Evolutionary conservation across 1,284 basidiomycete species (phyloP), one percentile per base, ranked within the genome.

Genomic region (Melampsora americana): DNA sequence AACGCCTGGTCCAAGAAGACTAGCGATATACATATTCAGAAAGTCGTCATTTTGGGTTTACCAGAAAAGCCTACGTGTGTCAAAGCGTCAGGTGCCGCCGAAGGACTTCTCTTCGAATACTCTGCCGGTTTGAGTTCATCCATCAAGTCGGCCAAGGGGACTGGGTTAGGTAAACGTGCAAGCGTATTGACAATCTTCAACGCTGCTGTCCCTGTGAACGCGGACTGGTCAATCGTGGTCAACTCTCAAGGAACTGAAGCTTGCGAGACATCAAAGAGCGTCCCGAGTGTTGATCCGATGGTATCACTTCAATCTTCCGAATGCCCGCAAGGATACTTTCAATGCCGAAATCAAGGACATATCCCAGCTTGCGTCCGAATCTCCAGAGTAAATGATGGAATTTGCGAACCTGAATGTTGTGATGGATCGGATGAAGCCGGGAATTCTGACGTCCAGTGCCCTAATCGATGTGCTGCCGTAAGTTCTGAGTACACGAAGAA

Each of bases 371-470:
- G 82, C 66, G 90, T 99, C 75, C 87, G 89, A 16, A 89, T 89
- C 74, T 90, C 92, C 30, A 86, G 92, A 78, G 94, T 99, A n/a
- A 90, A 90, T 77, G 95, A 99, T 82, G 95, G 95, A 1, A 86
- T 98, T 48, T 99, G 95, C 82, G 95, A 99, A 81, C 87, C 88
- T 1, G 89, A 94, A 81, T 99, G 96, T 82, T 99, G 95, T 82
- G 95, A 99, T 81, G 96, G 96, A n/a, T 92, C 92, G 0, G 95
- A 99, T 82, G 95, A 99, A 83, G 85, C 84, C 5, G 82, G 87
- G 9, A 92, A 92, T 28, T 82, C 83, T 67, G 65, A 75, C 60
- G 70, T 79, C 5, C 85, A 90, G 14, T 99, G 95, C 82, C 85
- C 87, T 26, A 89, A 98, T 82, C 84, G 84, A 5, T 99, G 95